phyloP scores from a whole-genome alignment of 495 filamentous ascomycete genomes.

The Penicillium lagena region DNA sequence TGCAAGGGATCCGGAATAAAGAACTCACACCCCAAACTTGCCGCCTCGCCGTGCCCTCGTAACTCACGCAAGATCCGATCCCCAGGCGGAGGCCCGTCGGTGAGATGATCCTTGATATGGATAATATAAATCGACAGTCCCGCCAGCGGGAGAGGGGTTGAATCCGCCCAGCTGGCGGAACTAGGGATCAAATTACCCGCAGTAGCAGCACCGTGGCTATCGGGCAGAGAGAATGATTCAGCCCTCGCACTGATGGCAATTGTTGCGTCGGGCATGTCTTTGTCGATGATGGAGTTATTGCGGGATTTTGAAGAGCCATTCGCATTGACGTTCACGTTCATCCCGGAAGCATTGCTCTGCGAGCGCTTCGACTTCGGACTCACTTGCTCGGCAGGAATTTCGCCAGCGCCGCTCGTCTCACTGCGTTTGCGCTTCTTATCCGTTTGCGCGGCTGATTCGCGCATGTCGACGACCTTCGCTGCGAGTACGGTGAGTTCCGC shows the following conservation, averaged over 20 bases:
- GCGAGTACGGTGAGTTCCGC: slow-evolving; percentile 71
- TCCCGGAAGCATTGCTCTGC: background rate
- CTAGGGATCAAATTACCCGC: slow-evolving; percentile 8
- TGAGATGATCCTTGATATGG: slow-evolving; percentile 72
- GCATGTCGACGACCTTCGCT: slow-evolving; percentile 43
- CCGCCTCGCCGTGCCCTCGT: slow-evolving; percentile 48
- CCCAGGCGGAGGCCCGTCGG: slow-evolving; percentile 54
- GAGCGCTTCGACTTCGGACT: slow-evolving; percentile 22
- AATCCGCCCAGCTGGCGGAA: slow-evolving; percentile 14
- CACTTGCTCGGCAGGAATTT: slow-evolving; percentile 4
- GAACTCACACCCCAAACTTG: slow-evolving; percentile 72
- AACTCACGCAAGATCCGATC: slow-evolving; percentile 67
- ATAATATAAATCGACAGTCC: slow-evolving; percentile 67
- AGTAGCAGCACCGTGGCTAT: slow-evolving; percentile 1
- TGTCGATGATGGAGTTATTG: background rate
- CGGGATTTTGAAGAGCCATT: no score
- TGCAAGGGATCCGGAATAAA: slow-evolving; percentile 54
- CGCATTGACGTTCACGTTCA: no score
- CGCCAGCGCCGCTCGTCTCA: background rate
- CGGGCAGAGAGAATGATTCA: no score
- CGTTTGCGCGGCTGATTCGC: slow-evolving; percentile 3
- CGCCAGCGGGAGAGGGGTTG: slow-evolving; percentile 32
- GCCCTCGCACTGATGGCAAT: no score
- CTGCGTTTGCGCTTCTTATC: slow-evolving; percentile 29
- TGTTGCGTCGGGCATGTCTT: background rate